phyloP scores from a whole-genome alignment of 2,329 filamentous ascomycete genomes.

The Botryotinia globosa region DNA sequence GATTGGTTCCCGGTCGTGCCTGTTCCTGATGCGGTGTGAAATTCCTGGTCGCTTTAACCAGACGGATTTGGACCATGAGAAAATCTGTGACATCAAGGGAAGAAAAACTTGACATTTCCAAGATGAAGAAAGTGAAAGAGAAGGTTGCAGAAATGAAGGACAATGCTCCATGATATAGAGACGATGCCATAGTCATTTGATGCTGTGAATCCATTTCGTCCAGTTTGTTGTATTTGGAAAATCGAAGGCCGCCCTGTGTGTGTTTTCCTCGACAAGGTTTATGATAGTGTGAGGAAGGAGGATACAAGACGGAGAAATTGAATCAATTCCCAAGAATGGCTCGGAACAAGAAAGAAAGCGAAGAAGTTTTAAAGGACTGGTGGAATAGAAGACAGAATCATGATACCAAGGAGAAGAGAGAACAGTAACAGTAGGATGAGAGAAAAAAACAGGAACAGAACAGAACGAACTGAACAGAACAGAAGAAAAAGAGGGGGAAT shows the following conservation, averaged over 20 bases:
- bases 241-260: slow-evolving; percentile 11
- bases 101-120: not conserved
- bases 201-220: not conserved
- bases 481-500: slow-evolving; percentile 23
- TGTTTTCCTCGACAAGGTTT: not conserved
- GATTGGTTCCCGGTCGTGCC: slow-evolving; percentile 12
- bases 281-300: slow-evolving; percentile 1
- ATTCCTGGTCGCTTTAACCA: slow-evolving; percentile 14
- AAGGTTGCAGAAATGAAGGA: not conserved
- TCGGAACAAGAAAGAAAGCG: slow-evolving; percentile 18
- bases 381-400: not conserved
- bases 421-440: slow-evolving; percentile 10
- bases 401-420: not conserved
- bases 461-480: too few species aligned
- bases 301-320: not conserved
- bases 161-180: not conserved
- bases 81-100: not conserved
- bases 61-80: not conserved
- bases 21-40: slow-evolving; percentile 15
- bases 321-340: slow-evolving; percentile 5
- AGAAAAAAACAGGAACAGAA: slow-evolving; percentile 12
- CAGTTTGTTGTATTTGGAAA: not conserved
- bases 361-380: slow-evolving; percentile 8
- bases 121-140: not conserved
- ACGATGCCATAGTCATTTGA: not conserved